A percentile compares a stretch with the other conserved stretches of the same genome.
Conservation (phyloP, 2,329 filamentous ascomycete species). For the Diatrype stigma region DNA sequence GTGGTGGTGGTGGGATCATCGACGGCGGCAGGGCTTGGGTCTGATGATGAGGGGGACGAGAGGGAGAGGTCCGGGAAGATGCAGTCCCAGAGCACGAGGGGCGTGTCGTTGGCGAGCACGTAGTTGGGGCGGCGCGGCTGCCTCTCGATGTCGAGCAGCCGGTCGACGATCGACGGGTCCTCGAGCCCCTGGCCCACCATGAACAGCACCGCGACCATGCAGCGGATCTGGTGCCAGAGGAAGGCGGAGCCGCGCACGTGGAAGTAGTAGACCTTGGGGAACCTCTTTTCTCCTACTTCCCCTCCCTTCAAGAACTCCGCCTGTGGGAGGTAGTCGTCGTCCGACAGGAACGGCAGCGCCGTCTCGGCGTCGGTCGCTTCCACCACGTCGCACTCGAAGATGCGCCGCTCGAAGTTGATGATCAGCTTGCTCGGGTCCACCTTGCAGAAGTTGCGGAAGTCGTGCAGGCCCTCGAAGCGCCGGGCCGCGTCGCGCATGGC, state of each 20-base stretch:
- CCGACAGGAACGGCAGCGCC: constrained; percentile 52
- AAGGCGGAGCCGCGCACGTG: constrained; percentile 88
- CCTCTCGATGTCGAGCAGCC: constrained; percentile 67
- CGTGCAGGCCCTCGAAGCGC: constrained; percentile 76
- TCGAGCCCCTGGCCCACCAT: constrained; percentile 87
- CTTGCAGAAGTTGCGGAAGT: constrained; percentile 97
- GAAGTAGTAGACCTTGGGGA: constrained; percentile 78
- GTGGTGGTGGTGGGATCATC: too few species aligned
- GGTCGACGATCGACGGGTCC: constrained; percentile 63
- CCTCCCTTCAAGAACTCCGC: constrained; percentile 11
- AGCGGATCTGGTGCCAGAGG: constrained; percentile 95
- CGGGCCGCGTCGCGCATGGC: constrained; percentile 81
- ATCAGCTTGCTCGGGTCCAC: constrained; percentile 88
- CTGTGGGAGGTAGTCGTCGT: constrained; percentile 38
- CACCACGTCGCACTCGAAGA: constrained; percentile 77
- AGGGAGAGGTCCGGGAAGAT: constrained; percentile 71
- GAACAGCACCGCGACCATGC: constrained; percentile 92
- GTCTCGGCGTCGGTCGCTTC: constrained; percentile 54
- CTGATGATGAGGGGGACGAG: too few species aligned
- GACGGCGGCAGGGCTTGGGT: too few species aligned
- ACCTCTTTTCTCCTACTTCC: constrained; percentile 8
- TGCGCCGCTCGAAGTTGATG: constrained; percentile 71
- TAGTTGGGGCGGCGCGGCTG: constrained; percentile 80
- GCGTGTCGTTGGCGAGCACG: constrained; percentile 84
- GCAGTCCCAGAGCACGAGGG: constrained; percentile 94